Conservation (phyloP, 345 rosid species). For the Gossypium turneri region DNA sequence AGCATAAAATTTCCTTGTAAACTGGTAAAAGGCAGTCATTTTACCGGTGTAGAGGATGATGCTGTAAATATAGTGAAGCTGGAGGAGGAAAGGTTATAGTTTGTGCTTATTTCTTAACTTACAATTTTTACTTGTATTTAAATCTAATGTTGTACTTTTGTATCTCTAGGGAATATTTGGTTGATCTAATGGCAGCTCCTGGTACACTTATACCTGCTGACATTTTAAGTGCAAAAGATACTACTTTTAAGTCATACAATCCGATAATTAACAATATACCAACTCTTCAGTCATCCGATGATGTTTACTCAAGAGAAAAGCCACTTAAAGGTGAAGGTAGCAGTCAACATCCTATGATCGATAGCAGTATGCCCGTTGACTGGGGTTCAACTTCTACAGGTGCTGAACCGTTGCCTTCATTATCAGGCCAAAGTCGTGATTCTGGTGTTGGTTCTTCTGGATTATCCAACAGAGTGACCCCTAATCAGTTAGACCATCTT, state of each 20-base stretch:
- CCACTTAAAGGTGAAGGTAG: conserved; percentile 65
- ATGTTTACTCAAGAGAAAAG: conserved; percentile 41
- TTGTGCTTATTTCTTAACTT: conserved; percentile 26
- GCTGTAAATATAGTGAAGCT: conserved; percentile 89
- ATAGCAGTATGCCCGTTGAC: conserved; percentile 31
- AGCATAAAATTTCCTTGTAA: conserved; percentile 74
- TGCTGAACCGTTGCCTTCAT: conserved; percentile 34
- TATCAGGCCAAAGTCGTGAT: conserved; percentile 32
- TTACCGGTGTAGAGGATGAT: conserved; percentile 97
- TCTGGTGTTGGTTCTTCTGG: conserved; percentile 52
- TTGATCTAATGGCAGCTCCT: conserved; percentile 99
- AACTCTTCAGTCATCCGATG: conserved; percentile 38
- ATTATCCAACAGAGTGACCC: conserved; percentile 34
- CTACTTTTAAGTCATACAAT: conserved; percentile 42
- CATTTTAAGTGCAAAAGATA: conserved; percentile 55
- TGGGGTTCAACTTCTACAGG: conserved; percentile 37
- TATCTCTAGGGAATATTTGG: conserved; percentile 88
- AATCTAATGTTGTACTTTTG: conserved; percentile 26
- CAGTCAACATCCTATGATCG: conserved; percentile 42
- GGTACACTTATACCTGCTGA: conserved; percentile 99
- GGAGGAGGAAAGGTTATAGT: conserved; percentile 75
- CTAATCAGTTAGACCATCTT: conserved; percentile 51
- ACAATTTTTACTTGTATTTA: conserved; percentile 5
- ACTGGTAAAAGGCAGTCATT: conserved; percentile 96
- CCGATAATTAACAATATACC: conserved; percentile 45